phyloP scores from a whole-genome alignment of 1,284 basidiomycete genomes.

The Melampsora larici-populina region DNA sequence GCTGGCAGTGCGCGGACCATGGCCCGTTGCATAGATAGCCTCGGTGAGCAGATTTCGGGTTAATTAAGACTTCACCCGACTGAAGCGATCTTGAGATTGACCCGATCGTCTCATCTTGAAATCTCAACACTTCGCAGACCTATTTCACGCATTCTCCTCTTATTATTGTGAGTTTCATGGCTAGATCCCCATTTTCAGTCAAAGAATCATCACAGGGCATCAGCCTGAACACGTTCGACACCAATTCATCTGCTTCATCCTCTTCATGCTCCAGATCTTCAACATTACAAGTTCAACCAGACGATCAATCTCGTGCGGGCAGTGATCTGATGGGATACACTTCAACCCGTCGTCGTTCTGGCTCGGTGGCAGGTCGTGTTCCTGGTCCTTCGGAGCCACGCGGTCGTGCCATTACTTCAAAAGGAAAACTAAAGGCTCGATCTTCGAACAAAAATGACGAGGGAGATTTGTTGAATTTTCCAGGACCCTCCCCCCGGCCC shows the following conservation, averaged over 20 bases:
- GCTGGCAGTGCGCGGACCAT: too few species aligned
- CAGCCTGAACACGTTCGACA: background rate
- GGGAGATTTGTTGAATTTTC: background rate
- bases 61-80: too few species aligned
- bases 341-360: background rate
- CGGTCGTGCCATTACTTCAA: background rate
- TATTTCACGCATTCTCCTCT: too few species aligned
- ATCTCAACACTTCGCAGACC: too few species aligned
- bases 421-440: constrained; percentile 32
- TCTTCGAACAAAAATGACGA: constrained; percentile 3
- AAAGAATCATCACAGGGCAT: background rate
- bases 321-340: background rate
- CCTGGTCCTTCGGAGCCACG: too few species aligned
- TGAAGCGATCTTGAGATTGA: too few species aligned
- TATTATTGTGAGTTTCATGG: background rate
- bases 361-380: background rate
- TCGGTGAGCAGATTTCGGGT: too few species aligned
- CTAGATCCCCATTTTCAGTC: background rate
- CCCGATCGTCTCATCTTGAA: too few species aligned
- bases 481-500: background rate
- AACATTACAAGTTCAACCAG: background rate
- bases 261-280: too few species aligned
- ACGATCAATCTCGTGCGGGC: background rate
- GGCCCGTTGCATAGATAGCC: too few species aligned
- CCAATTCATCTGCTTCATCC: background rate